Evolutionary conservation across 208 protist genomes (phyloP), one percentile per base, ranked within the genome.

Genomic region (Crithidia thermophila): DNA sequence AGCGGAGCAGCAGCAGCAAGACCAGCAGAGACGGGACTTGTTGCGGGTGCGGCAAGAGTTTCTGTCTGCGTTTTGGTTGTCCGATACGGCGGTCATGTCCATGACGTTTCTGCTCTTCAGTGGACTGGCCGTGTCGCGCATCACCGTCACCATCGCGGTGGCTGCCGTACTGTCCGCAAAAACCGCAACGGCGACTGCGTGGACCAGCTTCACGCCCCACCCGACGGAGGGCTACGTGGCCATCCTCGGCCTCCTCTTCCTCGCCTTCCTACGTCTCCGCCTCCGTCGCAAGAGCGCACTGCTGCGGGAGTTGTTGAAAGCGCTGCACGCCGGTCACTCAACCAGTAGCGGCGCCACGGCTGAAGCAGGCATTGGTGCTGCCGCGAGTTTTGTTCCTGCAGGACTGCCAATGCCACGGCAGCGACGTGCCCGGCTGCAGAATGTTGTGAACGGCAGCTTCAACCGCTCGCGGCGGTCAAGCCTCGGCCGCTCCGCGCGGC

Each of bases 221-320:
- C 51, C 51, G 6, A 50, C 49, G 6, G 63, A 61, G 30, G 63
- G 49, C 39, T 67, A 67, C 61, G 63, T 69, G 0, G 63, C 51
- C 4, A 13, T 60, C 18, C 33, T 60, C n/a, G 63, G 42, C 6
- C 16, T 51, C 5, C 27, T 4, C 31, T 60, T 49, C 42, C 51
- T 60, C 7, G 30, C 42, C 18, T 20, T 69, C 10, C 37, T 58
- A 14, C 49, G 27, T 4, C 39, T 40, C 7, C 50, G 49, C 4
- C 61, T 67, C 37, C 47, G 61, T n/a, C 33, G 36, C 0, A 4
- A 63, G 39, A 33, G 11, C 5, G 20, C 46, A 8, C 43, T 39
- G 2, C 53, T 64, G 31, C 45, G 21, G 3, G 20, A 64, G 18
- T 43, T 64, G 11, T 8, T 64, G 25, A 21, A 31, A 13, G 40